Evolutionary conservation across 306 rosid genomes (phyloP), one percentile per base, ranked within the genome.

Genomic region (Neltuma alba): DNA sequence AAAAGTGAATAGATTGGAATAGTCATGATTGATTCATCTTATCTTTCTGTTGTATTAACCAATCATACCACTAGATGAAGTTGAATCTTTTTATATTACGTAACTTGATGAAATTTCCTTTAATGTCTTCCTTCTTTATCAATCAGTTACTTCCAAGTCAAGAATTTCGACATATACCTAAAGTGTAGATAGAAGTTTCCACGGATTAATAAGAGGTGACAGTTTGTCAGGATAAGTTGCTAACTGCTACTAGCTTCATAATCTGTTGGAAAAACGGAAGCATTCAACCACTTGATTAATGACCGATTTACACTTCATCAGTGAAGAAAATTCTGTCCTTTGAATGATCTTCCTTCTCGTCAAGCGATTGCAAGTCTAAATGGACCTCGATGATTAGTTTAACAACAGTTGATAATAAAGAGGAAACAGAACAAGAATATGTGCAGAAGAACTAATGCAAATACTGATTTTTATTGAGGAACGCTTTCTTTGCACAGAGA

Each of bases 241-340:
- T 64, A 7, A 18, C 40, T n/a, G 60, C 28, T 2, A n/a, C 21
- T 5, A 18, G 42, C 70, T n/a, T 37, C 45, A 9, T 36, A 30
- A 65, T 65, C 25, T 36, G 71, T 65, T 37, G 48, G 71, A 65
- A 10, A 65, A n/a, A 23, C 20, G n/a, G 71, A 65, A 37, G 48
- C 71, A 65, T 9, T 37, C 31, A 21, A 8, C 65, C 65, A 23
- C 34, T 10, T 58, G 64, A 58, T 18, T 25, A 58, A n/a, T 52
- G 28, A 7, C 13, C 1, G 12, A 50, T 50, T 20, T 50, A 42
- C 47, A 42, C 14, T 44, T 44, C 48, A 44, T 52, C 0, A 52
- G 60, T 1, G 60, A 52, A 48, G 23, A n/a, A n/a, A 10, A 55
- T 57, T 57, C 33, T 9, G 10, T 57, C 6, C 34, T 25, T 57